Evolutionary conservation across 768 basidiomycete genomes (phyloP).

Genomic region (Agaricus subrufescens): DNA sequence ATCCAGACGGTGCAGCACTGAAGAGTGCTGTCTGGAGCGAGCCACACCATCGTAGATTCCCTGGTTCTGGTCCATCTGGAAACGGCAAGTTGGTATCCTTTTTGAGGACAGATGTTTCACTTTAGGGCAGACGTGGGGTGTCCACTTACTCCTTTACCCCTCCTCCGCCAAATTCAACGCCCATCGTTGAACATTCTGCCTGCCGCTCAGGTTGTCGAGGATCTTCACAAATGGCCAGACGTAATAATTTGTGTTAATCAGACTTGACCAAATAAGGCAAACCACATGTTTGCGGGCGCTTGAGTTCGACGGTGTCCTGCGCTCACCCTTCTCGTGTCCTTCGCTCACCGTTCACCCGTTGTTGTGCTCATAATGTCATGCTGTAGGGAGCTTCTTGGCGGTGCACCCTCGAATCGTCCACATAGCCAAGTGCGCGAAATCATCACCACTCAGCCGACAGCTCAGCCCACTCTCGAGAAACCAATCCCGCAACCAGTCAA

Average conservation of each 20-base stretch:
- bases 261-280: constrained; percentile 10
- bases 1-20: too few species aligned
- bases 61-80: too few species aligned
- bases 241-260: background rate
- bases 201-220: background rate
- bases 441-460: constrained; percentile 48
- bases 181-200: too few species aligned
- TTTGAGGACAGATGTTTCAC: too few species aligned
- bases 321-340: constrained; percentile 5
- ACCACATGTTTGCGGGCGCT: background rate
- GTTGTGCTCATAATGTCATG: constrained; percentile 50
- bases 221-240: background rate
- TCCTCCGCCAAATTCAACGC: too few species aligned
- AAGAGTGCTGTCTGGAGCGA: too few species aligned
- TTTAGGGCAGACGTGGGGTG: too few species aligned
- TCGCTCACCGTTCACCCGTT: constrained; percentile 6
- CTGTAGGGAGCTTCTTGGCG: constrained; percentile 48
- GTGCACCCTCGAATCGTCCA: constrained; percentile 22
- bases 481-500: constrained; percentile 14
- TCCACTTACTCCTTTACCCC: too few species aligned
- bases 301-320: constrained; percentile 4
- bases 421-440: constrained; percentile 21
- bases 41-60: too few species aligned
- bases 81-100: too few species aligned
- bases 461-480: constrained; percentile 37